phyloP scores from a whole-genome alignment of 768 basidiomycete species.

The Trametes gibbosa region DNA sequence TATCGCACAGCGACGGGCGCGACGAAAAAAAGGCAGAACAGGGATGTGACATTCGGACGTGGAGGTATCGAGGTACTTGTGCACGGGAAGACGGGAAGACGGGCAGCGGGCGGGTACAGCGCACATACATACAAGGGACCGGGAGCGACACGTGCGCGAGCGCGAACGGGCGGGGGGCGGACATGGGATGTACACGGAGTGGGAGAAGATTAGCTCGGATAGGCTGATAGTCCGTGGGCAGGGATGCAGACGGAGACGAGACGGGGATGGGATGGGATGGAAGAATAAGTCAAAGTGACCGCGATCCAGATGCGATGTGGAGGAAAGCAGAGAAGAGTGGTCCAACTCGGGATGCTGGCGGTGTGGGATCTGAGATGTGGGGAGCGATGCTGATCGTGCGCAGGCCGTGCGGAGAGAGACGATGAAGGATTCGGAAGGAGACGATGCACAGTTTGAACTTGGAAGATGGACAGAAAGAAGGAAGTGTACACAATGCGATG shows the following conservation, averaged over 20 bases:
- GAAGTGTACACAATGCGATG: background rate
- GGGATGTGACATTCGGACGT: too few species aligned
- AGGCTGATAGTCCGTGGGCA: background rate
- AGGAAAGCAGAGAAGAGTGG: background rate
- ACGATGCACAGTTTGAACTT: constrained; percentile 1
- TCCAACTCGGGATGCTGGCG: background rate
- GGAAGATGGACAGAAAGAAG: background rate
- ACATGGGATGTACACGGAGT: background rate
- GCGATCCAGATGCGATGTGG: constrained; percentile 9
- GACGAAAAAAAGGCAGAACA: too few species aligned
- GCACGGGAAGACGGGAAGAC: too few species aligned
- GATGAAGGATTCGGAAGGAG: too few species aligned
- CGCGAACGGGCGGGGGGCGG: too few species aligned
- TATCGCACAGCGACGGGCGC: too few species aligned
- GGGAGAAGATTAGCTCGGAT: background rate
- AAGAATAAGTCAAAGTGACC: background rate
- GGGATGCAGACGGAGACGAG: background rate
- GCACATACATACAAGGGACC: background rate
- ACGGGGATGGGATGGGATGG: background rate
- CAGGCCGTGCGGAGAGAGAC: background rate
- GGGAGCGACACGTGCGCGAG: background rate
- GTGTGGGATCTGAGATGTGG: too few species aligned
- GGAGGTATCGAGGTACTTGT: too few species aligned
- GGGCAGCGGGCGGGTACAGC: background rate
- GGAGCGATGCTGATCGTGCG: background rate